Conservation (phyloP, 257 asterid genomes). For the Primulina tabacum region DNA sequence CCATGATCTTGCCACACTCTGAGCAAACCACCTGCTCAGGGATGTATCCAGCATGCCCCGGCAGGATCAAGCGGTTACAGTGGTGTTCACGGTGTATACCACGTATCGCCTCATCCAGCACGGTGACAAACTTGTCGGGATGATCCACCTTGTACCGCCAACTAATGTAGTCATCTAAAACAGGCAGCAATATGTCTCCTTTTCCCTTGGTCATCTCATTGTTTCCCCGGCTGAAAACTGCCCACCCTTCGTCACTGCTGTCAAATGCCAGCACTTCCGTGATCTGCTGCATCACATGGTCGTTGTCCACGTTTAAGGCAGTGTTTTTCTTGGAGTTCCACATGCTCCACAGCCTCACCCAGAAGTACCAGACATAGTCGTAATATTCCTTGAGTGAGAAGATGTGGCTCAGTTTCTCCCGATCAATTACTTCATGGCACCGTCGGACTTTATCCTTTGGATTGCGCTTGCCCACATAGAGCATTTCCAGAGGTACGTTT, state of each 20-base stretch:
- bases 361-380: slow-evolving; percentile 75
- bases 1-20: slow-evolving; percentile 75
- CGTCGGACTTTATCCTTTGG: slow-evolving; percentile 57
- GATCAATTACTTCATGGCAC: slow-evolving; percentile 52
- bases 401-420: slow-evolving; percentile 58
- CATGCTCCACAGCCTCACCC: slow-evolving; percentile 91
- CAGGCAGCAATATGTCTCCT: slow-evolving; percentile 42
- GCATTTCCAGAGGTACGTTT: slow-evolving; percentile 57
- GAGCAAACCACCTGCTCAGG: slow-evolving; percentile 73
- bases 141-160: slow-evolving; percentile 54
- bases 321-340: slow-evolving; percentile 82
- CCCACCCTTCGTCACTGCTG: slow-evolving; percentile 83
- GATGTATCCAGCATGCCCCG: slow-evolving; percentile 51
- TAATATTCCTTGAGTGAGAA: slow-evolving; percentile 44
- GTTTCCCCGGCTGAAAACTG: slow-evolving; percentile 59
- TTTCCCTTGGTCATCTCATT: slow-evolving; percentile 51
- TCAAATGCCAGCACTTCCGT: slow-evolving; percentile 62
- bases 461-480: slow-evolving; percentile 78
- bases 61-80: slow-evolving; percentile 71
- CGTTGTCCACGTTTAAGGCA: slow-evolving; percentile 51
- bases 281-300: slow-evolving; percentile 63
- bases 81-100: slow-evolving; percentile 61
- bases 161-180: slow-evolving; percentile 29
- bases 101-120: slow-evolving; percentile 41
- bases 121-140: slow-evolving; percentile 46